phyloP scores from a whole-genome alignment of 495 filamentous ascomycete species.

The Aspergillus indologenus region DNA sequence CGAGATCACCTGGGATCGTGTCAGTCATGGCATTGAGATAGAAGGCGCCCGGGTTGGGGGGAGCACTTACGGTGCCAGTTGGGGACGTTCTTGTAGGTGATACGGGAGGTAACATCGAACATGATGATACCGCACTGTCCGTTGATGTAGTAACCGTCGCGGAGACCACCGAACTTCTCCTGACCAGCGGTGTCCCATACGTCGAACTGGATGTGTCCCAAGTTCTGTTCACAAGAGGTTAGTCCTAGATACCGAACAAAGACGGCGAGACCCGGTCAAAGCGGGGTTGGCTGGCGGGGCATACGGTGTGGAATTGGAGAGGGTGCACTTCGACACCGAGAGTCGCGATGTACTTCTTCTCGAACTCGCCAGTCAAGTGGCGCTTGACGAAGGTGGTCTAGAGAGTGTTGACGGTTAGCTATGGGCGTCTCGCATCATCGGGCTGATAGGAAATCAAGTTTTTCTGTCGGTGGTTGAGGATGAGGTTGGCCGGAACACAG shows the following conservation, averaged over 20 bases:
- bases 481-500: constrained; percentile 23
- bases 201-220: constrained; percentile 95
- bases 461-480: constrained; percentile 29
- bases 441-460: constrained; percentile 27
- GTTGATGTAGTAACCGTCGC: constrained; percentile 99
- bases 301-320: constrained; percentile 87
- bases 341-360: constrained; percentile 99
- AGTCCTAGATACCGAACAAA: constrained; percentile 30
- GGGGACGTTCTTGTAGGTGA: constrained; percentile 99
- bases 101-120: constrained; percentile 99
- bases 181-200: constrained; percentile 99
- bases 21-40: constrained; percentile 14
- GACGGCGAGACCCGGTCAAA: constrained; percentile 18
- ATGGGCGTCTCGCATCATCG: constrained; percentile 18
- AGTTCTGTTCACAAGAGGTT: constrained; percentile 65
- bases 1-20: constrained; percentile 77
- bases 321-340: constrained; percentile 99
- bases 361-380: constrained; percentile 98
- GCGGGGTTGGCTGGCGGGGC: constrained; percentile 44
- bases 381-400: constrained; percentile 99
- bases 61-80: constrained; percentile 96
- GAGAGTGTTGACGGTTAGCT: constrained; percentile 29
- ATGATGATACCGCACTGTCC: constrained; percentile 99
- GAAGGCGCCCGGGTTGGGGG: neutral
- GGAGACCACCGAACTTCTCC: constrained; percentile 99